Evolutionary conservation across 2,329 filamentous ascomycete genomes (phyloP).

Genomic region (Graphilbum sp.): DNA sequence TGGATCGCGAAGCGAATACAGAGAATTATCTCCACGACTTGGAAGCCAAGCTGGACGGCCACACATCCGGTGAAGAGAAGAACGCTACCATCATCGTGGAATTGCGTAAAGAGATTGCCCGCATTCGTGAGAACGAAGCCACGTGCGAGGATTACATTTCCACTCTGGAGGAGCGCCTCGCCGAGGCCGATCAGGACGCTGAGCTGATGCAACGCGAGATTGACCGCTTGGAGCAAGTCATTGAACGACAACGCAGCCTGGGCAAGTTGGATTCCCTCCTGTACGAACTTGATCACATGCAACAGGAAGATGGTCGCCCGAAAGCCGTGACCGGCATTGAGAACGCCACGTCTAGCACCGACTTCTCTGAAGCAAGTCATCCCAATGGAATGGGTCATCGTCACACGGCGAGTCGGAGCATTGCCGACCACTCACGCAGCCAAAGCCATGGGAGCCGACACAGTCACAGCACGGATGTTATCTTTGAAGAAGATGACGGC

Average conservation of each 20-base stretch:
- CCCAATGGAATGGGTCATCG: slow-evolving; percentile 26
- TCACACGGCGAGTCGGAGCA: slow-evolving; percentile 22
- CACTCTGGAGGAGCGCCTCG: slow-evolving; percentile 84
- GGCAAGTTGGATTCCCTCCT: slow-evolving; percentile 88
- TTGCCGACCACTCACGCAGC: slow-evolving; percentile 35
- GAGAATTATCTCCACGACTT: slow-evolving; percentile 88
- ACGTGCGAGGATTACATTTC: slow-evolving; percentile 94
- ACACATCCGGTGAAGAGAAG: slow-evolving; percentile 83
- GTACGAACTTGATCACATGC: slow-evolving; percentile 71
- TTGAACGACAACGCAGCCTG: slow-evolving; percentile 86
- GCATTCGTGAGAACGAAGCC: slow-evolving; percentile 77
- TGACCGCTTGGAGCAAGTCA: slow-evolving; percentile 81
- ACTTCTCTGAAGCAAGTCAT: slow-evolving; percentile 5
- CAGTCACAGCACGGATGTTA: slow-evolving; percentile 33
- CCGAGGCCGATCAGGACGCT: slow-evolving; percentile 88
- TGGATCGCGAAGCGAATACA: slow-evolving; percentile 81
- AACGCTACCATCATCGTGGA: slow-evolving; percentile 73
- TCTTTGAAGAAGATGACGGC: slow-evolving; percentile 35
- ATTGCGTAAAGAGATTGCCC: slow-evolving; percentile 77
- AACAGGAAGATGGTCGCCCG: slow-evolving; percentile 32
- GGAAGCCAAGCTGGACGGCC: slow-evolving; percentile 77
- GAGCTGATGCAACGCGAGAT: slow-evolving; percentile 96
- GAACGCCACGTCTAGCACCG: slow-evolving; percentile 17
- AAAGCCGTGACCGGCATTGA: slow-evolving; percentile 14
- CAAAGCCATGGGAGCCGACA: slow-evolving; percentile 37